Base-by-base conservation (phyloP, 116 monocot species). In the Dioscorea cayenensis region DNA sequence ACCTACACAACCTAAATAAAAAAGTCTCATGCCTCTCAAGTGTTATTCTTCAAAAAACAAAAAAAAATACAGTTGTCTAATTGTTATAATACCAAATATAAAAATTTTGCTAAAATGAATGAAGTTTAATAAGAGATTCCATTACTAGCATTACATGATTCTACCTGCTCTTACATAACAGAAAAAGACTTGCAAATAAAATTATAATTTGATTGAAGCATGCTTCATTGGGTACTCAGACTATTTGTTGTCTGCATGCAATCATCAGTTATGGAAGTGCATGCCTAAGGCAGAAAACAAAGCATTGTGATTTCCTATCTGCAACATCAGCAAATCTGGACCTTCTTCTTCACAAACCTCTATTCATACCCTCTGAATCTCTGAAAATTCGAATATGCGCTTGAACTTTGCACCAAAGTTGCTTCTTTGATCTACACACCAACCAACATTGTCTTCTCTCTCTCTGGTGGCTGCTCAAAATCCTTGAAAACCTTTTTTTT, bases 361-460 rank as follows among this genome's bases (percentile, higher is more conserved):
- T 68, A 32, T 23, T 49, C n/a, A 43, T 48, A 49, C 20, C 22
- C 23, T 17, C 23, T 17, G 21, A 20, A 19, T 19, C 21, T 11
- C 38, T 68, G 68, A 21, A 68, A 50, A 68, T 68, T 50, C 68
- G 49, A 49, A 68, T 49, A 68, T 68, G 68, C 38, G 23, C 68
- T 21, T 13, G 49, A 68, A 49, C 38, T 66, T 32, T 43, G 18
- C 66, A 68, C 23, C 49, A 18, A 21, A 43, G 68, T 48, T 68
- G 68, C 68, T 37, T 68, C 14, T 35, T 29, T 35, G 66, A 29
- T 32, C 32, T n/a, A 66, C 36, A 35, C 36, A 28, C 2, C 66
- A n/a, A 65, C 66, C 7, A 1, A 7, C 66, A 49, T 14, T 43
- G 9, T 36, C 16, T n/a, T 32, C 66, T 68, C 14, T 43, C 38